A percentile compares a stretch with the other conserved stretches of the same genome.
Conservation (phyloP, 2,329 filamentous ascomycete genomes). For the Podosphaera leucotricha region DNA sequence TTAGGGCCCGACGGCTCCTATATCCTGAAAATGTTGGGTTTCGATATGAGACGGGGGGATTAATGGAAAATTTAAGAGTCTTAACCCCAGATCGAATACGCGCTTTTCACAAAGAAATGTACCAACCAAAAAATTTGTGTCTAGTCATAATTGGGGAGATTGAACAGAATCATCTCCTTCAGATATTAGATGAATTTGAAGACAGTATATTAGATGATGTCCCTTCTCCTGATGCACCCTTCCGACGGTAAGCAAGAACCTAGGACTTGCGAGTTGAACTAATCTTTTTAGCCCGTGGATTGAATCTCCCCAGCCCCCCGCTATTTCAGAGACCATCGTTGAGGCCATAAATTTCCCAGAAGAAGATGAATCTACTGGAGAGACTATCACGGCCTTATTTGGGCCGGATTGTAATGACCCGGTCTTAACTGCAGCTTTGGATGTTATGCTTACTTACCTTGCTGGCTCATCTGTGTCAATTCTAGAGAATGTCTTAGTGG, state of each 20-base stretch:
- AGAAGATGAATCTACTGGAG: conserved; percentile 82
- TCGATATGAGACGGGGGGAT: conserved; percentile 91
- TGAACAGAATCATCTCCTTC: conserved; percentile 55
- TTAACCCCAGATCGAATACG: conserved; percentile 76
- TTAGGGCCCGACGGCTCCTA: conserved; percentile 53
- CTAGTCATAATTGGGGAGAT: conserved; percentile 82
- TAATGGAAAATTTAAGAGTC: conserved; percentile 76
- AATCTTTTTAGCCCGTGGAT: conserved; percentile 47
- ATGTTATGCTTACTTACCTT: conserved; percentile 63
- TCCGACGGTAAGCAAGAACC: conserved; percentile 26
- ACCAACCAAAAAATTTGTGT: conserved; percentile 87
- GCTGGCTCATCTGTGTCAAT: conserved; percentile 84
- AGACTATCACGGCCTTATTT: conserved; percentile 67
- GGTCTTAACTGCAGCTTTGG: conserved; percentile 45
- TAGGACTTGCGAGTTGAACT: conserved; percentile 1
- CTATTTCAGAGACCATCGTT: conserved; percentile 46
- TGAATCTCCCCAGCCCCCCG: conserved; percentile 57
- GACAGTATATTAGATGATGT: conserved; percentile 64
- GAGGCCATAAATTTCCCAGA: conserved; percentile 81
- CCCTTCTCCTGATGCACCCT: conserved; percentile 48
- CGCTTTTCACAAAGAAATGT: conserved; percentile 91
- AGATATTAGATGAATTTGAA: conserved; percentile 73
- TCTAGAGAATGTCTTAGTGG: conserved; percentile 76
- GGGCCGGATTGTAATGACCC: conserved; percentile 60
- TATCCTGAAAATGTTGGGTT: conserved; percentile 85